Evolutionary conservation across 805 yeast genomes (phyloP).

Genomic region (Zygosaccharomyces bailii): DNA sequence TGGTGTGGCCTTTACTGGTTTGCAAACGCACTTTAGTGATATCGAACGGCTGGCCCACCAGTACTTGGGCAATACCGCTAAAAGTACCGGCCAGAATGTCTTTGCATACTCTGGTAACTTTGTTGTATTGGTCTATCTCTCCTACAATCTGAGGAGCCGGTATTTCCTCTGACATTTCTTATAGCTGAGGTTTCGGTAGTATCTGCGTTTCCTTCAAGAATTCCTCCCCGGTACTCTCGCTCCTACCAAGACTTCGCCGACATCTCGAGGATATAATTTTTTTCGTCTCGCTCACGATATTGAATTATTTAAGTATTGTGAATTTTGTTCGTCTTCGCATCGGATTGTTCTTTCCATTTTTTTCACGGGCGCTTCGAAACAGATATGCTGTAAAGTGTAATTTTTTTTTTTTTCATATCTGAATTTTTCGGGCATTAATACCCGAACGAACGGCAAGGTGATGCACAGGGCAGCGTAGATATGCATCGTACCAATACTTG

Average conservation of each 20-base stretch:
- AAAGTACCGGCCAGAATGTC: constrained; percentile 88
- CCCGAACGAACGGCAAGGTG: neutral
- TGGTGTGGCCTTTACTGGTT: constrained; percentile 72
- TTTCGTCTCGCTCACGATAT: neutral
- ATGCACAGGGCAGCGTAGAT: neutral
- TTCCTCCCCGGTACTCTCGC: neutral
- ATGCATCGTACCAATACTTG: neutral
- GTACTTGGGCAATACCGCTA: constrained; percentile 94
- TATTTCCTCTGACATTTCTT: constrained; percentile 21
- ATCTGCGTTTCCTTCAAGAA: neutral
- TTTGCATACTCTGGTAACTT: constrained; percentile 46
- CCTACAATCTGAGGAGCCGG: constrained; percentile 20
- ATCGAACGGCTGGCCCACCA: constrained; percentile 95
- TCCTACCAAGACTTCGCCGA: neutral
- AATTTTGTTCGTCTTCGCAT: constrained; percentile 2
- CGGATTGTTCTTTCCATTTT: neutral
- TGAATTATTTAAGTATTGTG: constrained; percentile 6
- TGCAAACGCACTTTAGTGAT: constrained; percentile 91
- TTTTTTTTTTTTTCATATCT: constrained; percentile 3
- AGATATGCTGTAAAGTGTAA: neutral
- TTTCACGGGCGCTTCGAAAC: constrained; percentile 1
- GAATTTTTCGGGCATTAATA: constrained; percentile 3
- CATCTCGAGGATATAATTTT: neutral
- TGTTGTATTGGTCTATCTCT: constrained; percentile 11
- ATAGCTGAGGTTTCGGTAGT: neutral